Percentiles rank a stretch among this genome's conserved stretches.
Evolutionary conservation across 2,329 filamentous ascomycete genomes (phyloP).

Genomic region (Peltaster fructicola): DNA sequence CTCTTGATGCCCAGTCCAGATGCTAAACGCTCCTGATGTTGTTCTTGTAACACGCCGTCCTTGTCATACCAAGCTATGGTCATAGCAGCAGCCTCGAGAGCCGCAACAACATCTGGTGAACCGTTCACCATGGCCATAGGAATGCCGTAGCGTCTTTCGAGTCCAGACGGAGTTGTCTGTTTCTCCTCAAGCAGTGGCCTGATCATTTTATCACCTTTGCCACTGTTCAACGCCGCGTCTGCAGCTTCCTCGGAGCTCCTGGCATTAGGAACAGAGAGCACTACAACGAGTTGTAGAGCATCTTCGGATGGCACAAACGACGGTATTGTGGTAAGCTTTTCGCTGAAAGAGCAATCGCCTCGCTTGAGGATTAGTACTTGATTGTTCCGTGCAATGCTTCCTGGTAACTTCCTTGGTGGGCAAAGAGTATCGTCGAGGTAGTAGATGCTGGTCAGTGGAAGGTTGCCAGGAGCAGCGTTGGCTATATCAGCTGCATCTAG

Average conservation of each 20-base stretch:
- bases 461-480: slow-evolving; percentile 19
- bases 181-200: slow-evolving; percentile 58
- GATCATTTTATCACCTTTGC: slow-evolving; percentile 22
- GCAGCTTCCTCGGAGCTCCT: slow-evolving; percentile 18
- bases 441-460: slow-evolving; percentile 31
- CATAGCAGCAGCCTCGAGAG: slow-evolving; percentile 40
- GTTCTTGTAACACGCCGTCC: slow-evolving; percentile 6
- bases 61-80: slow-evolving; percentile 9
- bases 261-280: slow-evolving; percentile 46
- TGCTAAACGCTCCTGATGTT: slow-evolving; percentile 37
- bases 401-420: slow-evolving; percentile 32
- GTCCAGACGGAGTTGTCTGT: slow-evolving; percentile 53
- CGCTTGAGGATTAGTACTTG: slow-evolving; percentile 69
- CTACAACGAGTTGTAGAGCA: slow-evolving; percentile 62
- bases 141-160: slow-evolving; percentile 53
- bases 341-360: slow-evolving; percentile 67
- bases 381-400: slow-evolving; percentile 35
- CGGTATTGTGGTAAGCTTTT: slow-evolving; percentile 75
- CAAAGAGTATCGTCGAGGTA: slow-evolving; percentile 58
- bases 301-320: slow-evolving; percentile 39
- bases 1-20: slow-evolving; percentile 56
- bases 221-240: slow-evolving; percentile 10
- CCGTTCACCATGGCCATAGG: slow-evolving; percentile 71
- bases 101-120: slow-evolving; percentile 44
- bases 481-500: slow-evolving; percentile 29